Conservation (phyloP, 495 filamentous ascomycete genomes). For the Penicillium longicatenatum region DNA sequence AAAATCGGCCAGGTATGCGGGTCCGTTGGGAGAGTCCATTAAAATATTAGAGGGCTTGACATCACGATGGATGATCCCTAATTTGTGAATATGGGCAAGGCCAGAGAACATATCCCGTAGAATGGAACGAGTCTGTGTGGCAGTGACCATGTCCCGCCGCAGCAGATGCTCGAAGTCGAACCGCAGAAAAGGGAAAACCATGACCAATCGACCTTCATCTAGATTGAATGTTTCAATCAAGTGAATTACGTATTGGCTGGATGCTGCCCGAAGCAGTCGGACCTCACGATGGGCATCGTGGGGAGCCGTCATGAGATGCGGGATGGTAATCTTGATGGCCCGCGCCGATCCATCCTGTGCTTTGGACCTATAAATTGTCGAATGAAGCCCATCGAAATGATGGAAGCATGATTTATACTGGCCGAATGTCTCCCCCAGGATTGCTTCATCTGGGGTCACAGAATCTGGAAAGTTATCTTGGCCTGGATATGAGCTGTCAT, state of each 20-base stretch:
- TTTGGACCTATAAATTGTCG: slow-evolving; percentile 71
- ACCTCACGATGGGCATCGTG: slow-evolving; percentile 80
- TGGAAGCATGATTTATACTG: slow-evolving; percentile 69
- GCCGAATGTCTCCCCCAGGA: slow-evolving; percentile 61
- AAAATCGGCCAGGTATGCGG: slow-evolving; percentile 84
- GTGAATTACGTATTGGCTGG: slow-evolving; percentile 58
- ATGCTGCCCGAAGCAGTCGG: slow-evolving; percentile 62
- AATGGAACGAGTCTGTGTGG: slow-evolving; percentile 43
- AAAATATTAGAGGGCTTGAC: slow-evolving; percentile 92
- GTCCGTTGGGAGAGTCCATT: slow-evolving; percentile 64
- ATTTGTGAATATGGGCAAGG: slow-evolving; percentile 67
- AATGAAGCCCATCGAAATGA: slow-evolving; percentile 75
- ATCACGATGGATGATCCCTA: slow-evolving; percentile 86
- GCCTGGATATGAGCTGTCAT: slow-evolving; percentile 19
- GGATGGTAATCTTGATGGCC: slow-evolving; percentile 87
- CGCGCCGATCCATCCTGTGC: slow-evolving; percentile 43
- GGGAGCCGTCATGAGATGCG: slow-evolving; percentile 69
- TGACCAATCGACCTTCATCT: slow-evolving; percentile 66
- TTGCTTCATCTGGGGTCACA: slow-evolving; percentile 5
- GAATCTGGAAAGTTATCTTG: slow-evolving; percentile 14
- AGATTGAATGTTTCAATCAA: slow-evolving; percentile 72
- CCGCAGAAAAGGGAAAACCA: slow-evolving; percentile 84
- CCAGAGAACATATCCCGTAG: slow-evolving; percentile 72
- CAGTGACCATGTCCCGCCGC: slow-evolving; percentile 45
- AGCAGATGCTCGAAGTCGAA: slow-evolving; percentile 69